Evolutionary conservation across 2,329 filamentous ascomycete genomes (phyloP).

Genomic region (Sporothrix variecibatus): DNA sequence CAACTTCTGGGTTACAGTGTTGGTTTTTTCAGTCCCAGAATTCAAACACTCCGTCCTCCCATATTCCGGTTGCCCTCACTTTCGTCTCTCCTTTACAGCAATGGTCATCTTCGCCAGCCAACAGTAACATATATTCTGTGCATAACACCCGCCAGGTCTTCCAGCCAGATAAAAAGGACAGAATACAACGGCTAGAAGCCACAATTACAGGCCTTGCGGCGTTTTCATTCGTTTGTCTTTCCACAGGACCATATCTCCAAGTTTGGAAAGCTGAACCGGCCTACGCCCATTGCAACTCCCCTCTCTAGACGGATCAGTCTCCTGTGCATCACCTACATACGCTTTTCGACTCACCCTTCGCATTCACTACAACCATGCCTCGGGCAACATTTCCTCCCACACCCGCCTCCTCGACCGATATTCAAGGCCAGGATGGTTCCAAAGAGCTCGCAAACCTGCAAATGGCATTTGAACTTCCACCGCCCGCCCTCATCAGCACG

Average conservation of each 20-base stretch:
- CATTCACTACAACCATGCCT: slow-evolving; percentile 56
- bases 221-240: not conserved
- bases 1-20: not conserved
- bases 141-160: not conserved
- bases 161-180: not conserved
- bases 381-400: slow-evolving; percentile 69
- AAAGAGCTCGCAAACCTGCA: slow-evolving; percentile 63
- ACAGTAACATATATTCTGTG: not conserved
- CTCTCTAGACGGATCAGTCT: not conserved
- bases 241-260: no score
- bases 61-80: not conserved
- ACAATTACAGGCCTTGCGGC: not conserved
- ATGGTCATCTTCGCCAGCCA: slow-evolving; percentile 6
- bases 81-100: not conserved
- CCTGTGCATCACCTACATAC: not conserved
- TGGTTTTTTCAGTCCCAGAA: not conserved
- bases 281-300: not conserved
- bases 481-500: slow-evolving; percentile 65
- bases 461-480: slow-evolving; percentile 72
- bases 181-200: not conserved
- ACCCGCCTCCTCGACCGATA: slow-evolving; percentile 77
- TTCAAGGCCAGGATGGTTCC: slow-evolving; percentile 70
- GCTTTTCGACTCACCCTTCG: no score
- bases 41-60: not conserved
- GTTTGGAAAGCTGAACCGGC: not conserved